Conservation (phyloP, 441 rosid species). For the Aleurites moluccanus region DNA sequence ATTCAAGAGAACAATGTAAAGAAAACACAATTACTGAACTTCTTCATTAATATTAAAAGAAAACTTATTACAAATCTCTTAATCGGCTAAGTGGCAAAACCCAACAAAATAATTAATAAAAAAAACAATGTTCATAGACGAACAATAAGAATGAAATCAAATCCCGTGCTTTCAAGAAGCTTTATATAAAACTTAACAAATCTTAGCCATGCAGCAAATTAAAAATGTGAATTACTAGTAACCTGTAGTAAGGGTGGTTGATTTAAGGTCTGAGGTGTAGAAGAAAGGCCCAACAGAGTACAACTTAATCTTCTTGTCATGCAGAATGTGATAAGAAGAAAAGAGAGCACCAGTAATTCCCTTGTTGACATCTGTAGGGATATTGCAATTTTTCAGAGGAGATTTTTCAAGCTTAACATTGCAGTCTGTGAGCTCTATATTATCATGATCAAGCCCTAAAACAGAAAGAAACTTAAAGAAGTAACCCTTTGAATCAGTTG, state of each 20-base stretch:
- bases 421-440: conserved; percentile 38
- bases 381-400: conserved; percentile 40
- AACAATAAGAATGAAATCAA: background rate
- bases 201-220: background rate
- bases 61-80: background rate
- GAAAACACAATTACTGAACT: background rate
- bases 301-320: conserved; percentile 37
- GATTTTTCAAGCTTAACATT: conserved; percentile 48
- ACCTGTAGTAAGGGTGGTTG: conserved; percentile 10
- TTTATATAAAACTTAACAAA: background rate
- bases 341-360: conserved; percentile 51
- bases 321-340: conserved; percentile 31
- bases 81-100: background rate
- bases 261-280: conserved; percentile 10
- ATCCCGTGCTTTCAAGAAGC: background rate
- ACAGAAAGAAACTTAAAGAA: conserved; percentile 41
- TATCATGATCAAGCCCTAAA: conserved; percentile 28
- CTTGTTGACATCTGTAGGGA: conserved; percentile 51
- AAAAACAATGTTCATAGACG: too few relatives aligned
- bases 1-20: background rate
- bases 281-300: conserved; percentile 36
- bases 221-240: background rate
- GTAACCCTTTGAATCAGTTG: conserved; percentile 54
- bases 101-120: background rate
- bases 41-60: background rate